Base-by-base conservation (phyloP, 2,329 filamentous ascomycete species). In the Stachybotrys chartarum region DNA sequence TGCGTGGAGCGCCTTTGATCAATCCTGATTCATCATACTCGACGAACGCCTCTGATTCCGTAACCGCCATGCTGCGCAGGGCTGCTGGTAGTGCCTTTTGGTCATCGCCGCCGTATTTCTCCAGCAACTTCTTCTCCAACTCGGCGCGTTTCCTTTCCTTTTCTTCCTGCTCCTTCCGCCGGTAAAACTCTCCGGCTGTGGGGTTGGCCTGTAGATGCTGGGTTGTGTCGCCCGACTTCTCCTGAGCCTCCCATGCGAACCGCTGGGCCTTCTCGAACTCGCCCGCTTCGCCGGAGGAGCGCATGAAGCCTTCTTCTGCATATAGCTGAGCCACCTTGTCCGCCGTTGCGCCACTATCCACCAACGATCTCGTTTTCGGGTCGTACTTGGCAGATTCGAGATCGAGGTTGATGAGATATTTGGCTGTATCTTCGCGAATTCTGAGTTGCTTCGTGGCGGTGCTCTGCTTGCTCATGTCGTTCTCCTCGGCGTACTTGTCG, bases 321-420 rank as follows among this genome's bases (percentile, higher is more conserved):
- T 94, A 93, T 6, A 96, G 73, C 32, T 87, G 84, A 7, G 92
- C 88, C 3, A 90, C 88, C 62, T 86, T 87, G 73, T 95, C 91
- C 24, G 83, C 83, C 35, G 86, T 89, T 7, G 88, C 91, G 51
- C 91, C 91, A 59, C 84, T 85, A 66, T 96, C 90, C 24, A 96
- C 88, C 79, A 99, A 90, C 8, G 89, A 87, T 64, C 94, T 83
- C 12, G 92, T 97, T 70, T 99, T 99, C 0, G 94, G 94, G 66
- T 99, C 93, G 73, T 99, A 99, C 70, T 96, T 95, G 1, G 95
- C 94, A 1, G 92, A 97, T 66, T 99, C 94, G 3, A 96, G 80
- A 67, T 99, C 94, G 31, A 99, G 82, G 67, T 97, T 97, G 8
- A 97, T 77, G 3, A 99, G 79, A 68, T 99, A 99, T 67, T 97